Percentiles rank a stretch among this genome's conserved stretches.
Conservation (phyloP, 1,284 basidiomycete species). For the Irpex lacteus region DNA sequence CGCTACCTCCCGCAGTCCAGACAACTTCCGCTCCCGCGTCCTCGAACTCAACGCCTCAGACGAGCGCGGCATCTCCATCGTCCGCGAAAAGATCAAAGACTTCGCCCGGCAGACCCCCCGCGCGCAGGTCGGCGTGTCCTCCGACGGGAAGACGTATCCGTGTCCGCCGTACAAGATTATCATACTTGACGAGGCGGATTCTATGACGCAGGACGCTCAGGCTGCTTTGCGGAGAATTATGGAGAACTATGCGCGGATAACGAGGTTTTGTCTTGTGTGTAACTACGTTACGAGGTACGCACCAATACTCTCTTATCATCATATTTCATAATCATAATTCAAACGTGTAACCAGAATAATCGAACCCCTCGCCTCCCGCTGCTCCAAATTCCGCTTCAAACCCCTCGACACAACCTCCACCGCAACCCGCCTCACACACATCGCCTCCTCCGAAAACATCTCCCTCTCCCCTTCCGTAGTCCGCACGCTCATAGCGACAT, state of each 20-base stretch:
- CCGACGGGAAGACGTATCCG: conserved; percentile 86
- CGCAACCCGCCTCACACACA: conserved; percentile 74
- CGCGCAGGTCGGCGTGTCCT: conserved; percentile 60
- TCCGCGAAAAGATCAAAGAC: conserved; percentile 98
- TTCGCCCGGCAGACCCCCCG: conserved; percentile 95
- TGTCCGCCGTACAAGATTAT: conserved; percentile 99
- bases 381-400: conserved; percentile 98
- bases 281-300: conserved; percentile 76
- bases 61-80: conserved; percentile 95
- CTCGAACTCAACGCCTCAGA: conserved; percentile 99
- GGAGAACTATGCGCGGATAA: conserved; percentile 97
- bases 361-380: conserved; percentile 97
- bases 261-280: conserved; percentile 97
- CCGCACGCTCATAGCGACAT: conserved; percentile 73
- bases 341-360: conserved; percentile 86
- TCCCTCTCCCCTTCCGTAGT: conserved; percentile 54
- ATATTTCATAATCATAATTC: no score
- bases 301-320: no score
- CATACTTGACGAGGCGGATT: conserved; percentile 98
- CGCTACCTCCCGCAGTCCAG: conserved; percentile 71
- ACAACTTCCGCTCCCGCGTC: conserved; percentile 91
- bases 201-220: conserved; percentile 99
- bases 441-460: conserved; percentile 67
- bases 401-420: conserved; percentile 84
- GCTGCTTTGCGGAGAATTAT: conserved; percentile 95